Conservation (phyloP, 257 asterid species). For the Scutellaria baicalensis region DNA sequence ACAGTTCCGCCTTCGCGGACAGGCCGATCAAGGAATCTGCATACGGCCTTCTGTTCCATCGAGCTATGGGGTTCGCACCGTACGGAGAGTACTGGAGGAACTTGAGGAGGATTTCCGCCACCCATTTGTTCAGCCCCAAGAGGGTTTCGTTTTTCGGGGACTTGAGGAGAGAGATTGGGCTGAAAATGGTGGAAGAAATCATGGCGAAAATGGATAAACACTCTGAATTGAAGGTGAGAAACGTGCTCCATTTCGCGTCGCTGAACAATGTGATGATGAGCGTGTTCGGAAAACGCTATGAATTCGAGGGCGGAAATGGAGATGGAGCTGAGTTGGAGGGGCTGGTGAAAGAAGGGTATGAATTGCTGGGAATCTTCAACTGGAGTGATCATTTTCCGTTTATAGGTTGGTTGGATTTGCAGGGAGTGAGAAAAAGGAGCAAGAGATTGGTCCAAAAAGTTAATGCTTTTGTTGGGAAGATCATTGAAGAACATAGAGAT, state of each 20-base stretch:
- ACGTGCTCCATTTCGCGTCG: constrained; percentile 47
- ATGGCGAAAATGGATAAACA: constrained; percentile 21
- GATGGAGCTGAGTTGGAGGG: constrained; percentile 34
- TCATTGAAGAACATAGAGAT: constrained; percentile 53
- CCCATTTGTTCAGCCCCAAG: constrained; percentile 60
- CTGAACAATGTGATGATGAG: constrained; percentile 71
- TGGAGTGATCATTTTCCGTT: constrained; percentile 81
- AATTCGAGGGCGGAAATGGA: constrained; percentile 5
- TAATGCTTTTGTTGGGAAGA: constrained; percentile 45
- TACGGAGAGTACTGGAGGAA: constrained; percentile 79
- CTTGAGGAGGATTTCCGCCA: constrained; percentile 53
- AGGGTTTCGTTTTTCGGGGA: constrained; percentile 34
- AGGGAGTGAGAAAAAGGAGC: constrained; percentile 64
- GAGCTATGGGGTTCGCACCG: constrained; percentile 92
- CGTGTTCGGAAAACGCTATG: constrained; percentile 58
- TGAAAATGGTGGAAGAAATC: constrained; percentile 39
- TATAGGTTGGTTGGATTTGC: constrained; percentile 64
- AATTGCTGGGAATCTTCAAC: constrained; percentile 55
- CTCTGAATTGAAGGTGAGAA: constrained; percentile 33
- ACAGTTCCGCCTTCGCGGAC: constrained; percentile 75
- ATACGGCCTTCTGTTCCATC: constrained; percentile 50
- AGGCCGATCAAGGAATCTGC: constrained; percentile 81
- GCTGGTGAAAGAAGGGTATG: constrained; percentile 68
- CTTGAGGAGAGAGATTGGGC: constrained; percentile 38
- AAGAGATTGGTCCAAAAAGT: constrained; percentile 37